Evolutionary conservation across 495 filamentous ascomycete species (phyloP).

Genomic region (Aspergillus mulundensis): DNA sequence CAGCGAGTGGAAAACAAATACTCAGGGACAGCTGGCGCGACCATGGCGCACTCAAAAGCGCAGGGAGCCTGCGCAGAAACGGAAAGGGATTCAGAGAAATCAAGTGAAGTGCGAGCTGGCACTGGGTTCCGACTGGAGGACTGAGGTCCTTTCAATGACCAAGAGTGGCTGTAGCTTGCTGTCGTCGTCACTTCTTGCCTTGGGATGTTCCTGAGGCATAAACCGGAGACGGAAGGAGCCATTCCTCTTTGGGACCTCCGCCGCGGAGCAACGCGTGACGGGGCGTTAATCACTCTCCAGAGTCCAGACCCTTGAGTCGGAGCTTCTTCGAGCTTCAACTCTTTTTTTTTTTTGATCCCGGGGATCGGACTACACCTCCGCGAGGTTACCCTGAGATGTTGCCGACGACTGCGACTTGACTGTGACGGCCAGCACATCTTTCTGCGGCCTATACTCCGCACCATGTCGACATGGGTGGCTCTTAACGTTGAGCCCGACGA

Average conservation of each 20-base stretch:
- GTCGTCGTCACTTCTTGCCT: conserved; percentile 22
- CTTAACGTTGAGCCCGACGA: conserved; percentile 93
- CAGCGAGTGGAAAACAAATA: conserved; percentile 46
- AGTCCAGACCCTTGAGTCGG: neutral
- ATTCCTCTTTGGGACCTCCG: conserved; percentile 26
- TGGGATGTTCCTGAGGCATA: conserved; percentile 21
- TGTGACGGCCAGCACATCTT: conserved; percentile 10
- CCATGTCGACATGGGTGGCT: conserved; percentile 62
- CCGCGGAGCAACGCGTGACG: conserved; percentile 27
- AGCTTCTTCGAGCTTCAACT: neutral
- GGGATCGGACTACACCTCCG: neutral
- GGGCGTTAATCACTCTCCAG: conserved; percentile 17
- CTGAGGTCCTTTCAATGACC: neutral
- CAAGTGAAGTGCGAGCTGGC: neutral
- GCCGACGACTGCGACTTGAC: neutral
- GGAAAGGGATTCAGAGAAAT: conserved; percentile 6
- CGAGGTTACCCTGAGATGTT: conserved; percentile 19
- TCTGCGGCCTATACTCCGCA: conserved; percentile 22
- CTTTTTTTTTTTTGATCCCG: neutral
- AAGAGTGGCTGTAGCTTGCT: neutral
- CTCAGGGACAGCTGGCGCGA: conserved; percentile 87
- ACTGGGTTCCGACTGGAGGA: conserved; percentile 4
- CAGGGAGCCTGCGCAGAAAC: conserved; percentile 6
- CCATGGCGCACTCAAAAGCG: conserved; percentile 57
- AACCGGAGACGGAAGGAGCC: conserved; percentile 7